Conservation (phyloP, 1,139 yeast genomes). For the Kodamaea plutei region DNA sequence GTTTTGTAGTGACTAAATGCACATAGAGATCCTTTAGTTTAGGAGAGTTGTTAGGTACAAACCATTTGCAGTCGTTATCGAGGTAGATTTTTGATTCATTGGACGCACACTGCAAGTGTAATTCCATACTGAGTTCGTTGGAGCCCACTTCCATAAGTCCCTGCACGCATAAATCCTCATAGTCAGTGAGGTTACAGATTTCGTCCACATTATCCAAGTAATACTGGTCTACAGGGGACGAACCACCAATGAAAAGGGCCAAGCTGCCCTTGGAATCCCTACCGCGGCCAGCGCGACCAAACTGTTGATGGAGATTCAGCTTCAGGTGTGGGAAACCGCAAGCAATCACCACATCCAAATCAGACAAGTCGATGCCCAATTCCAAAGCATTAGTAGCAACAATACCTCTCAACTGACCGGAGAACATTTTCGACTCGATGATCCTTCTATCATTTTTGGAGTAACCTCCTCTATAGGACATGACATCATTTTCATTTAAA, state of each 20-base stretch:
- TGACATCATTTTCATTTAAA: conserved; percentile 52
- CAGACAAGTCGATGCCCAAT: conserved; percentile 91
- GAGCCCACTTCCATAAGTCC: conserved; percentile 34
- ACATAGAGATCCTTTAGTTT: conserved; percentile 22
- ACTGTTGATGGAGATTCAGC: conserved; percentile 87
- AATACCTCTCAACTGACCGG: conserved; percentile 77
- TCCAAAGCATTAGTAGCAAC: conserved; percentile 95
- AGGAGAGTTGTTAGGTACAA: conserved; percentile 28
- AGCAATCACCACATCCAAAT: conserved; percentile 82
- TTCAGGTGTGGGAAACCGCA: conserved; percentile 90
- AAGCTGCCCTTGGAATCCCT: conserved; percentile 58
- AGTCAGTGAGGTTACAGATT: conserved; percentile 41
- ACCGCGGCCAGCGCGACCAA: conserved; percentile 94
- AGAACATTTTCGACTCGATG: conserved; percentile 87
- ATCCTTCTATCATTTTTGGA: conserved; percentile 78
- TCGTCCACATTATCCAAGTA: conserved; percentile 69
- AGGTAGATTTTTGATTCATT: conserved; percentile 66
- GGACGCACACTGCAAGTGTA: conserved; percentile 93
- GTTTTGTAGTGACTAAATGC: conserved; percentile 39
- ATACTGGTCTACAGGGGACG: conserved; percentile 82
- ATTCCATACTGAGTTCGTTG: conserved; percentile 51
- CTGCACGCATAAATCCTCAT: conserved; percentile 43
- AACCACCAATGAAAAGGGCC: conserved; percentile 79
- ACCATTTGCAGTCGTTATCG: conserved; percentile 53
- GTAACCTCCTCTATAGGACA: conserved; percentile 96